Conservation (phyloP, 208 protist species). For the Sergeia podlipaevii region DNA sequence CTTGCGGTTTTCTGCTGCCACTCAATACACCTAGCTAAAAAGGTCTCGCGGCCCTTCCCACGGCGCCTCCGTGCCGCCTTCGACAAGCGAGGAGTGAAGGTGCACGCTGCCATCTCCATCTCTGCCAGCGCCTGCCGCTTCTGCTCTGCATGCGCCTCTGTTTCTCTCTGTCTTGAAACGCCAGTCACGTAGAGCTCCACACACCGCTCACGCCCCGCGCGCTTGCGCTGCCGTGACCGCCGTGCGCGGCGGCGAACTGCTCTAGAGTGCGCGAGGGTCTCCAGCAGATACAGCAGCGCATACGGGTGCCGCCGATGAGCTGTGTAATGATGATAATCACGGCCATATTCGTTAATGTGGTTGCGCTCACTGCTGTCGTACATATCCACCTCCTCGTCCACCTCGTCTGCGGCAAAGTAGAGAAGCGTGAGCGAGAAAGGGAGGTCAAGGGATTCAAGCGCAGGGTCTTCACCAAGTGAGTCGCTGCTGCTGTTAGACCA, state of each 20-base stretch:
- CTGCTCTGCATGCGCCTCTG: conserved; percentile 1
- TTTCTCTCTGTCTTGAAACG: background rate
- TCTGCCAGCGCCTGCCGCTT: conserved; percentile 1
- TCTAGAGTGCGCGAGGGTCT: conserved; percentile 18
- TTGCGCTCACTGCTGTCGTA: background rate
- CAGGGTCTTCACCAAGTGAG: conserved; percentile 3
- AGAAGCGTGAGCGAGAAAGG: conserved; percentile 36
- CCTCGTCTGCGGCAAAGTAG: conserved; percentile 42
- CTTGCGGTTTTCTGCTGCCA: conserved; percentile 35
- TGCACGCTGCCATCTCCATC: conserved; percentile 38
- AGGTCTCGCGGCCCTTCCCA: conserved; percentile 37
- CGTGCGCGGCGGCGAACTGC: conserved; percentile 11
- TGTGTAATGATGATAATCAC: no score
- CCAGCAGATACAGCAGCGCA: conserved; percentile 23
- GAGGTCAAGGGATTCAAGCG: conserved; percentile 19
- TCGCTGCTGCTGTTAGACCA: no score
- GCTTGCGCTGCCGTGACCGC: background rate
- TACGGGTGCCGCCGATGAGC: no score
- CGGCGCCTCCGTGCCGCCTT: conserved; percentile 14
- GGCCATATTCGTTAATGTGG: background rate
- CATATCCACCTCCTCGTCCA: background rate
- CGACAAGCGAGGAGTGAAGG: conserved; percentile 43
- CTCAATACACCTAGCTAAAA: conserved; percentile 58
- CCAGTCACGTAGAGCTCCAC: conserved; percentile 16
- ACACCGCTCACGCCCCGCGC: conserved; percentile 6